Base-by-base conservation (phyloP, 1,139 yeast genomes). In the Hansenula sp. region DNA sequence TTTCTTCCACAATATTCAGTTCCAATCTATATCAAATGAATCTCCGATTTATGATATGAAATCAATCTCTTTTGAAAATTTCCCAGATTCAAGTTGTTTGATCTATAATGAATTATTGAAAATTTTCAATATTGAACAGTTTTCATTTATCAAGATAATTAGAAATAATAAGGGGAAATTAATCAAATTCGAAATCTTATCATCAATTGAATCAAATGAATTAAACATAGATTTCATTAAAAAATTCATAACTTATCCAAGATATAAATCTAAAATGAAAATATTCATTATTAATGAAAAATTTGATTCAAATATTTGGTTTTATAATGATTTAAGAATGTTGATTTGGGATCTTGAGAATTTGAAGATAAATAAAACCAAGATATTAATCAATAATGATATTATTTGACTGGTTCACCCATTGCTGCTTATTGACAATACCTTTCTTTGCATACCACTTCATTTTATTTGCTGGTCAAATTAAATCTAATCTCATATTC, bases 251-350 rank as follows among this genome's bases (percentile, higher is more conserved):
- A 71, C 76, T 32, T 68, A 61, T 45, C 77, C 77, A 34, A 55
- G 77, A 21, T 72, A 72, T 50, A 72, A 72, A 47, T 60, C 73
- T 33, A 67, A 67, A 33, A 72, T 72, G 76, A 70, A 69, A 48
- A 55, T 71, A 9, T 71, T 67, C 42, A 38, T 71, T 40, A 45
- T 70, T 13, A 52, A 47, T 21, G 52, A 61, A 15, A 42, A 41
- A 16, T 54, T 48, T 19, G 52, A 49, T 13, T 49, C 47, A 39
- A 50, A 56, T 28, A 47, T 58, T 33, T 52, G 62, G 44, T 49
- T 63, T 38, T 63, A 62, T 43, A 59, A 59, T 29, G 66, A 62
- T 44, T 40, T 50, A 40, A 49, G 62, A 48, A 59, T 60, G 61
- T 46, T 62, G 11, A 38, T 55, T 12, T 57, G 63, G 62, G 67